A percentile compares a stretch with the other conserved stretches of the same genome.
phyloP scores from a whole-genome alignment of 148 eudicot species.

The Euryodendron excelsum region DNA sequence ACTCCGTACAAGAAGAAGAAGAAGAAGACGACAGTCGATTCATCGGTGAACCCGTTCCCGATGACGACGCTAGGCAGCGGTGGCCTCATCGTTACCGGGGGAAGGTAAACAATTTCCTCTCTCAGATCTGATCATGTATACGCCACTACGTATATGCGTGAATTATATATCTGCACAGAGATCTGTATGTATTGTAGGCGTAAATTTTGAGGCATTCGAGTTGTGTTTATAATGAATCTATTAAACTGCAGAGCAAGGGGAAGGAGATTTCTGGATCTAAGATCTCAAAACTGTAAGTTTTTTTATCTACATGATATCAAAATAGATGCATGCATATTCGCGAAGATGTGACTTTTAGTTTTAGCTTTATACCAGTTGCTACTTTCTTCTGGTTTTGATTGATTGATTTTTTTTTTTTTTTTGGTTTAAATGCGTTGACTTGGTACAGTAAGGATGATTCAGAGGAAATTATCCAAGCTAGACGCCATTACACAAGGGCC shows the following conservation, averaged over 20 bases:
- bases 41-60: slow-evolving; percentile 40
- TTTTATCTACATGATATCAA: background rate
- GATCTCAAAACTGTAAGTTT: background rate
- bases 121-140: no score
- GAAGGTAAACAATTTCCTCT: slow-evolving; percentile 20
- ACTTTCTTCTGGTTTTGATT: background rate
- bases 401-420: background rate
- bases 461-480: slow-evolving; percentile 31
- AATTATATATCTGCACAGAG: background rate
- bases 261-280: background rate
- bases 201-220: no score
- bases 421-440: background rate
- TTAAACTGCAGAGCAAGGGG: background rate
- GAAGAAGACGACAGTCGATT: slow-evolving; percentile 30
- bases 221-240: background rate
- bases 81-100: slow-evolving; percentile 52
- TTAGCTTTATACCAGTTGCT: no score
- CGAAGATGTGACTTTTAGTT: background rate
- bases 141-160: background rate
- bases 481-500: slow-evolving; percentile 45
- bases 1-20: background rate
- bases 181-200: background rate
- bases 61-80: slow-evolving; percentile 36
- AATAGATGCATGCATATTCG: no score
- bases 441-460: slow-evolving; percentile 21